Percentiles rank a stretch among this genome's conserved stretches.
These are phyloP conservation scores for Asparagopsis taxiformis DNA, from an alignment of 31 red algal species.

Conservation along the genomic window DNA sequence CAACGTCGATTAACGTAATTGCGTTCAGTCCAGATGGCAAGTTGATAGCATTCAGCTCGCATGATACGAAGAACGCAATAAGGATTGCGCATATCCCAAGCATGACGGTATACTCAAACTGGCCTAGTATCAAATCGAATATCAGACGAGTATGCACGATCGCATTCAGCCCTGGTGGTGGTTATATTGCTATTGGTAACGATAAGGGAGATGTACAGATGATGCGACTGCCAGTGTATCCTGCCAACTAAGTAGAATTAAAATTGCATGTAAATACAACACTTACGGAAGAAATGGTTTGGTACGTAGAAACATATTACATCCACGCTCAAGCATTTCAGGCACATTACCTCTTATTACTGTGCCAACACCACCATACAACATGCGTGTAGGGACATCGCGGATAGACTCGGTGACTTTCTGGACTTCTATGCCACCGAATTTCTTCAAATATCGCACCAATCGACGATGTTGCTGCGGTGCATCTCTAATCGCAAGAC, in stretches of 20 bases:
- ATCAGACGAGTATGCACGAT: slow-evolving; percentile 42
- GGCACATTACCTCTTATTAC: slow-evolving; percentile 54
- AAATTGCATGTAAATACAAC: neutral
- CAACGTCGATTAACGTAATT: slow-evolving; percentile 51
- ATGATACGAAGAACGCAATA: slow-evolving; percentile 61
- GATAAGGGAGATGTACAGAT: slow-evolving; percentile 76
- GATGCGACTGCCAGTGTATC: slow-evolving; percentile 65
- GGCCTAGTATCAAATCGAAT: slow-evolving; percentile 59
- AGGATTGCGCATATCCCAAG: slow-evolving; percentile 54
- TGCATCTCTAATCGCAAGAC: slow-evolving; percentile 63
- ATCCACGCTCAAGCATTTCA: slow-evolving; percentile 36
- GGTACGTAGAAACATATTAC: slow-evolving; percentile 25
- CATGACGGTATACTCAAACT: slow-evolving; percentile 72
- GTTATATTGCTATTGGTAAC: slow-evolving; percentile 76
- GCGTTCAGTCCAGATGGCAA: slow-evolving; percentile 64
- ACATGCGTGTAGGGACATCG: slow-evolving; percentile 40
- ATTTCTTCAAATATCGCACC: slow-evolving; percentile 48
- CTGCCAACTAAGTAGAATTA: slow-evolving; percentile 4
- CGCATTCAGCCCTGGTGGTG: slow-evolving; percentile 59
- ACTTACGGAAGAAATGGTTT: neutral
- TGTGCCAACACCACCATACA: slow-evolving; percentile 67
- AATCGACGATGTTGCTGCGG: slow-evolving; percentile 58
- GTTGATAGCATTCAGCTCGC: slow-evolving; percentile 54
- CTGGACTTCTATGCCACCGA: slow-evolving; percentile 33
- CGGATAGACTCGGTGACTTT: slow-evolving; percentile 29